These are phyloP conservation scores for Aureobasidium subglaciale DNA, from an alignment of 2,329 filamentous ascomycete species.

Conservation along the genomic window DNA sequence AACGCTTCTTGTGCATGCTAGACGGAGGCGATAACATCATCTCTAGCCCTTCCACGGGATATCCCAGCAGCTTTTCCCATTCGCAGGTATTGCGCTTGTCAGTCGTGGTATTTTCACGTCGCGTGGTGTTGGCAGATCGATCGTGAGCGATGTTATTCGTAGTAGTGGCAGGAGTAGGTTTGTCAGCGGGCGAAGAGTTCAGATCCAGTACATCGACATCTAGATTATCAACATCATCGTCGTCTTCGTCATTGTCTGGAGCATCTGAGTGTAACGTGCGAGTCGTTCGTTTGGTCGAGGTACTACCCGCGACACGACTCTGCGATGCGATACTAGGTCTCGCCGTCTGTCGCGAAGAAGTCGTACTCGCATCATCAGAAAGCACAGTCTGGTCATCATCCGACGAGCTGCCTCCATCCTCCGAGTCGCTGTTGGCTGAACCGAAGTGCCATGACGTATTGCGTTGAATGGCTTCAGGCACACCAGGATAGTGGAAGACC, in stretches of 20 bases:
- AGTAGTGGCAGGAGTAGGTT: not conserved
- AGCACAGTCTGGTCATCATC: conserved; percentile 9
- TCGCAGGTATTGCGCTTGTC: conserved; percentile 14
- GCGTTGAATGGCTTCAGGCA: conserved; percentile 1
- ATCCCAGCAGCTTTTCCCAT: conserved; percentile 68
- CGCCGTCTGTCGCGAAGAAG: conserved; percentile 8
- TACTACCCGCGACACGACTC: conserved; percentile 2
- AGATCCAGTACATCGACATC: conserved; percentile 2
- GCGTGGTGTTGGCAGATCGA: not conserved
- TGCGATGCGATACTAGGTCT: conserved; percentile 5
- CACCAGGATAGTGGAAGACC: conserved; percentile 74
- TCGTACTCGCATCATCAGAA: not conserved
- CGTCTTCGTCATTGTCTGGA: conserved; percentile 19
- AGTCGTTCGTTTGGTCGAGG: conserved; percentile 5
- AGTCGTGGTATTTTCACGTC: not conserved
- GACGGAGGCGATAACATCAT: conserved; percentile 70
- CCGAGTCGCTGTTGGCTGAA: conserved; percentile 8
- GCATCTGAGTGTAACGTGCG: conserved; percentile 18
- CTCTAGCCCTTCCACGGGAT: conserved; percentile 69
- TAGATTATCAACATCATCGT: conserved; percentile 12
- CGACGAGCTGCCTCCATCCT: conserved; percentile 8
- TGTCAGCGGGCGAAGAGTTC: not conserved
- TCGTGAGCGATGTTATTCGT: not conserved
- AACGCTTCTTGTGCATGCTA: conserved; percentile 71
- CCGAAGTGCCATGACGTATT: conserved; percentile 14